phyloP scores from a whole-genome alignment of 2,329 filamentous ascomycete species.

The Neonectria magnoliae region DNA sequence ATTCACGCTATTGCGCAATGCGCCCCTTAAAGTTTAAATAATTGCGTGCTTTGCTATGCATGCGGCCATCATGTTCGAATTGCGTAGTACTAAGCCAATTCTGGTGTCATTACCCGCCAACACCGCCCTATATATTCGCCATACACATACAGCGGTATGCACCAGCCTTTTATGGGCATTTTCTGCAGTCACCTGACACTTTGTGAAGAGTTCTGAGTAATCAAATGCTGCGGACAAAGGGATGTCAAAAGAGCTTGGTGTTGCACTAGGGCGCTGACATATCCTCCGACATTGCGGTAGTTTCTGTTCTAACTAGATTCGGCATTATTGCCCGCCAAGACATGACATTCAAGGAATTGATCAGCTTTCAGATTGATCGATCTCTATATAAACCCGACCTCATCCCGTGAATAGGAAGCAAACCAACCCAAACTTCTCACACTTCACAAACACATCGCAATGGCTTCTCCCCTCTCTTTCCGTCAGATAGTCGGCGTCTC shows the following conservation, averaged over 20 bases:
- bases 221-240: background rate
- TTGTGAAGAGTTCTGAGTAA: too few species aligned
- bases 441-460: background rate
- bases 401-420: background rate
- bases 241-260: background rate
- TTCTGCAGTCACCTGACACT: too few species aligned
- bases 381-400: background rate
- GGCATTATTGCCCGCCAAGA: background rate
- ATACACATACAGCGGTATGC: too few species aligned
- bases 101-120: too few species aligned
- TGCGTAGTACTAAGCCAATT: too few species aligned
- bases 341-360: background rate
- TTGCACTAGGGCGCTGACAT: background rate
- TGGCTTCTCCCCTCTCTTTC: conserved; percentile 40
- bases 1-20: too few species aligned
- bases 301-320: background rate
- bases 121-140: too few species aligned
- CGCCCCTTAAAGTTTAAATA: too few species aligned
- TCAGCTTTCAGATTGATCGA: background rate
- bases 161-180: too few species aligned
- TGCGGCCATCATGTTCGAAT: too few species aligned
- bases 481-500: conserved; percentile 64
- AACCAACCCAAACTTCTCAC: background rate
- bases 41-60: too few species aligned
- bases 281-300: background rate